Conservation (phyloP, 768 basidiomycete species). For the Calocybe cyanea region DNA sequence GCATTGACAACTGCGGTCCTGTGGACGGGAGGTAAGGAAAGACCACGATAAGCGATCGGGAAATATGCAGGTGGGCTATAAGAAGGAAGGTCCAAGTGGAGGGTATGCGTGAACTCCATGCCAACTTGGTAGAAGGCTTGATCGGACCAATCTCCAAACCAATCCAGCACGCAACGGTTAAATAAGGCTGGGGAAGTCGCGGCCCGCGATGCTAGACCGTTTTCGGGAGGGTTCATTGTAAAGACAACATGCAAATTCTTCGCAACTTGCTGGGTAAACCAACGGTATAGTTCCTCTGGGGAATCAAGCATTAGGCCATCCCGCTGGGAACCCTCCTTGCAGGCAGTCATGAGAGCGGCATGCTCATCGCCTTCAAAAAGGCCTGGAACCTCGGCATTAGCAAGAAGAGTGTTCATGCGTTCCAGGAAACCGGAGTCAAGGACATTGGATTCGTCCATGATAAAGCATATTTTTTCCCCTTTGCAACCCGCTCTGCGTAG, state of each 20-base stretch:
- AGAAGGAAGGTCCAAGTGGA: slow-evolving; percentile 85
- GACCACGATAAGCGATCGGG: slow-evolving; percentile 84
- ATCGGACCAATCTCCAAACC: slow-evolving; percentile 99
- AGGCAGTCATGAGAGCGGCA: slow-evolving; percentile 96
- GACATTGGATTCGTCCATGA: slow-evolving; percentile 99
- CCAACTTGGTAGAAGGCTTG: slow-evolving; percentile 99
- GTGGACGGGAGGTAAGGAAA: slow-evolving; percentile 84
- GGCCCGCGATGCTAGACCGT: slow-evolving; percentile 91
- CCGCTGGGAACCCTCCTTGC: slow-evolving; percentile 98
- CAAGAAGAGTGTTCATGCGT: slow-evolving; percentile 98
- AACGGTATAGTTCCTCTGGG: slow-evolving; percentile 94
- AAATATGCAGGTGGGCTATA: slow-evolving; percentile 80
- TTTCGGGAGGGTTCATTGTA: slow-evolving; percentile 98
- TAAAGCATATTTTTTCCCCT: slow-evolving; percentile 99
- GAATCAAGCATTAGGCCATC: slow-evolving; percentile 98
- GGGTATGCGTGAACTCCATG: slow-evolving; percentile 90
- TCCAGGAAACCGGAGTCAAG: slow-evolving; percentile 98
- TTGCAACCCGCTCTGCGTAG: slow-evolving; percentile 96
- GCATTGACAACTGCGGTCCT: slow-evolving; percentile 91
- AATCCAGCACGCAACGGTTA: slow-evolving; percentile 98
- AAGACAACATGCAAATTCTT: slow-evolving; percentile 98
- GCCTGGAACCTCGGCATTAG: slow-evolving; percentile 99
- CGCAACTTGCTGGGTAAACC: slow-evolving; percentile 99
- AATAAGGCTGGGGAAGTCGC: slow-evolving; percentile 97
- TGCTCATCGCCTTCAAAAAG: slow-evolving; percentile 99